These are phyloP conservation scores for Candida qinlingensis DNA, from an alignment of 805 yeast genomes.

Conservation along the genomic window DNA sequence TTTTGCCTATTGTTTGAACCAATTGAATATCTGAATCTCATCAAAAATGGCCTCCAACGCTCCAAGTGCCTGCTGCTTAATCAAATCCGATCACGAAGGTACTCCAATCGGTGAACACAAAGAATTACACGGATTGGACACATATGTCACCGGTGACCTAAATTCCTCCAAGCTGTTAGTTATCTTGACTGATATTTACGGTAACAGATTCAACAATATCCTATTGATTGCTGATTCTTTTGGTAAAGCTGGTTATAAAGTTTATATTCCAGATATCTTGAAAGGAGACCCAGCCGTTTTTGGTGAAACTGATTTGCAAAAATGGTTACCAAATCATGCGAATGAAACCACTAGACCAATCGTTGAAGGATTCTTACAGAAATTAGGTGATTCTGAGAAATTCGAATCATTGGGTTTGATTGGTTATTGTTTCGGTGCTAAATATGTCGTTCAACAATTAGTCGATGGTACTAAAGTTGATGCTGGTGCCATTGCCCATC, in stretches of 20 bases:
- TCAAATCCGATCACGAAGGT: constrained; percentile 42
- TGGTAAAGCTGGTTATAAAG: constrained; percentile 58
- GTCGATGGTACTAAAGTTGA: constrained; percentile 35
- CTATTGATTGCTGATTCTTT: constrained; percentile 61
- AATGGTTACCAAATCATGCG: constrained; percentile 55
- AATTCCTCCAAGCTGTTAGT: constrained; percentile 46
- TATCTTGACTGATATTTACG: constrained; percentile 66
- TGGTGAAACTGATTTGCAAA: constrained; percentile 22
- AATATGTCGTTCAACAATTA: constrained; percentile 51
- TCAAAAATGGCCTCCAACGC: constrained; percentile 43
- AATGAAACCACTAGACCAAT: constrained; percentile 42
- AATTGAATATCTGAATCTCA: neutral
- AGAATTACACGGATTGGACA: constrained; percentile 37
- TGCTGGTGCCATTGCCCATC: constrained; percentile 79
- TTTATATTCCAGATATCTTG: constrained; percentile 72
- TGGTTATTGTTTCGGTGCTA: constrained; percentile 88
- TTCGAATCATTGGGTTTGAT: constrained; percentile 49
- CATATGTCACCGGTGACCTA: constrained; percentile 42
- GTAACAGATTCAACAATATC: constrained; percentile 52
- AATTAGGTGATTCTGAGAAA: constrained; percentile 38
- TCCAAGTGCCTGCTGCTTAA: constrained; percentile 45
- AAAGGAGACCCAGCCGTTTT: constrained; percentile 39
- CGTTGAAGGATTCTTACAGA: constrained; percentile 41
- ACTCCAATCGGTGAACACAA: constrained; percentile 38
- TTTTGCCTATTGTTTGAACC: too few species aligned